These are phyloP conservation scores for Solanum infundibuliforme DNA, from an alignment of 257 asterid species.

Conservation along the genomic window DNA sequence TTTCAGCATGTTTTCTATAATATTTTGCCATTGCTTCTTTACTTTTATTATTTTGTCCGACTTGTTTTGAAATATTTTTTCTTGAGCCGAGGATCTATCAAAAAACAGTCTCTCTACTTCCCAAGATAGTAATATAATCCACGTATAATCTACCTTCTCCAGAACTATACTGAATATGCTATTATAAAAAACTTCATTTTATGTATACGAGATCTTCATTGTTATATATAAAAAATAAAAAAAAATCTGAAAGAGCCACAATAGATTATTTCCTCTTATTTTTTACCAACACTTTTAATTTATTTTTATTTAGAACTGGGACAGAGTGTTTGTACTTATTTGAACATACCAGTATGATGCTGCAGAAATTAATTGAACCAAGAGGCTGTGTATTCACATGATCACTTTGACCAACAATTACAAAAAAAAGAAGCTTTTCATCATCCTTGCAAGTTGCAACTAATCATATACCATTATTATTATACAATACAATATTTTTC, in stretches of 20 bases:
- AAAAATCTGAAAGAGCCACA: neutral
- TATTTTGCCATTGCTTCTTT: neutral
- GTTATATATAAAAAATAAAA: neutral
- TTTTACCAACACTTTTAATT: too few species aligned
- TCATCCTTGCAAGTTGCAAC: neutral
- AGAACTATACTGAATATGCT: neutral
- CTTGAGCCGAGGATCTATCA: neutral
- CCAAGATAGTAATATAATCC: rapidly evolving
- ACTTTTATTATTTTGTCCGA: neutral
- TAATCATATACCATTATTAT: neutral
- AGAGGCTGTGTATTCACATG: neutral
- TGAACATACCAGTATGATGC: neutral
- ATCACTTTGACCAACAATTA: neutral
- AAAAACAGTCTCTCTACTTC: neutral
- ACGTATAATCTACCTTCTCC: rapidly evolving
- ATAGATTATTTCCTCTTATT: neutral
- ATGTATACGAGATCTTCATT: neutral
- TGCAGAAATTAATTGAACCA: neutral
- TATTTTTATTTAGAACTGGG: neutral
- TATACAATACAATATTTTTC: neutral
- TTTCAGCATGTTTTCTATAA: neutral
- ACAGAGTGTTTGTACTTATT: neutral
- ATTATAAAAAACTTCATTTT: neutral
- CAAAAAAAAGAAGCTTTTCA: neutral
- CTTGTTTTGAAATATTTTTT: neutral